Base-by-base conservation (phyloP, 75 land plant genomes). In the Azolla pinnata region DNA sequence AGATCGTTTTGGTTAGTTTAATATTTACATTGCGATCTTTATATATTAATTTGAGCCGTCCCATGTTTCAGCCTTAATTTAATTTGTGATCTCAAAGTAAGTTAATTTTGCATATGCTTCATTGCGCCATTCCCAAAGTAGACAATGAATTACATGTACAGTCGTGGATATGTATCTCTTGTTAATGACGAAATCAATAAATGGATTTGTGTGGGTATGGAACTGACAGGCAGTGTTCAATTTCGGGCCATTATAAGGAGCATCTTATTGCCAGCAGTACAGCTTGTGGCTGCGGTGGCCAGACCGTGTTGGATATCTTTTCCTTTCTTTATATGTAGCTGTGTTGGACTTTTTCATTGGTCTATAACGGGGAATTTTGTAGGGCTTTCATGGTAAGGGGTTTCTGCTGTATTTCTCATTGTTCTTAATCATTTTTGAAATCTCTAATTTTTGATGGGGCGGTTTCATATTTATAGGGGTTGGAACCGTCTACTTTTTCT, bases 291-390 rank as follows among this genome's bases (percentile, higher is more conserved):
- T 31, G 99, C 89, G 20, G 79, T 82, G 34, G 83, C 82, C 40
- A 74, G 71, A 65, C 96, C 99, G 2, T 95, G 90, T 18, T 95
- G 99, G 96, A 56, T 81, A 44, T 77, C 85, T 58, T 54, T 95
- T 47, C 96, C 96, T 29, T 95, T 91, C 64, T 95, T 95, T 33
- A 52, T 88, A 31, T 79, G 81, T 59, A 85, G 99, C 70, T 85
- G 90, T 72, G 62, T 75, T 67, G 85, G 96, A 18, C 83, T 95
- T 48, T 77, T 83, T 48, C 79, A 81, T 54, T 89, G 96, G 96
- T 89, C 90, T 61, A 53, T 95, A 33, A 83, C 83, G 24, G 83
- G 80, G 72, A 86, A 89, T 53, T 83, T 86, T 65, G 59, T 76
- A 20, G 90, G 84, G 35, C 87, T 86, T 56, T 89, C 85, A 47